Base-by-base conservation (phyloP, 2,329 filamentous ascomycete genomes). In the Clarireedia homoeocarpa region DNA sequence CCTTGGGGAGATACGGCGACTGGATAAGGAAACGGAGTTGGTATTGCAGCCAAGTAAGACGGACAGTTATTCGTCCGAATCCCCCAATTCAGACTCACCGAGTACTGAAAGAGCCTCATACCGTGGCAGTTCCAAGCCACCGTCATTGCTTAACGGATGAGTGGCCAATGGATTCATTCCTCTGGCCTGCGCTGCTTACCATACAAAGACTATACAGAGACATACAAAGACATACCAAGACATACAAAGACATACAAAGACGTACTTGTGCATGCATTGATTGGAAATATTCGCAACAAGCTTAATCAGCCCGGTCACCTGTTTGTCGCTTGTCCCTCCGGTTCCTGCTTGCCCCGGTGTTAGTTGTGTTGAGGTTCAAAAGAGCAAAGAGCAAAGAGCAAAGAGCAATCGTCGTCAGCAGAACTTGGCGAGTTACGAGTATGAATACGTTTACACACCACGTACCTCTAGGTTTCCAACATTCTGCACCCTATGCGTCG, bases 391-490 rank as follows among this genome's bases (percentile, higher is more conserved):
- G 20, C 20, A 20, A 20, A 20, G 2, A 20, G 20, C 20, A 20
- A 20, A n/a, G n/a, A n/a, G n/a, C n/a, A n/a, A n/a, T 26, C 12
- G 26, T 52, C 50, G 39, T 48, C 40, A 53, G 51, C 51, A 20
- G 26, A 5, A 1, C 51, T 47, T 47, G 27, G 40, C 40, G 20
- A 38, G 14, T 53, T 20, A 38, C 42, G 40, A 47, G 42, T 38
- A 4, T 47, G 40, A 38, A 38, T 47, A 48, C 51, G 51, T 47
- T 47, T 38, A 14, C 51, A 38, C 42, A n/a, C 46, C 40, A 53
- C 6, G 2, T 15, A 30, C 26, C 9, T 48, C 27, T 26, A 47
- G 27, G 40, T 30, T 53, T 14, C 5, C 51, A 38, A 26, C 9
- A 14, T 46, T 47, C 17, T 26, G 20, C 4, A 47, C 17, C 27